These are phyloP conservation scores for Metschnikowia anglica DNA, from an alignment of 805 yeast genomes.

Conservation along the genomic window DNA sequence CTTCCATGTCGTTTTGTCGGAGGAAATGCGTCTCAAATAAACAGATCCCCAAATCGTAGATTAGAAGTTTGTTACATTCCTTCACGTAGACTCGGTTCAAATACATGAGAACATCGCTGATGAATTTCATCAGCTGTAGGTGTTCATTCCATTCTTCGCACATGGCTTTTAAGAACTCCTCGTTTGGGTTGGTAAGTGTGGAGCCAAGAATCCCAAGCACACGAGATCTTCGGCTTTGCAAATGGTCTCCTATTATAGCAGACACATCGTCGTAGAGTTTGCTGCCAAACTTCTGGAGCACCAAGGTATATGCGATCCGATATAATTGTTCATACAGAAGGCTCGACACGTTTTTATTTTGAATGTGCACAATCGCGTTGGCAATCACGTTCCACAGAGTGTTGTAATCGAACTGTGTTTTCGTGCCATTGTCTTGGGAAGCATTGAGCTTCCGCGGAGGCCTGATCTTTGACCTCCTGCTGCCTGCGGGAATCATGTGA, in stretches of 20 bases:
- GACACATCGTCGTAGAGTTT: conserved; percentile 62
- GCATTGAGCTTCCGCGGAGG: conserved; percentile 55
- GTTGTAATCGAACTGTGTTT: conserved; percentile 52
- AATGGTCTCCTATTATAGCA: conserved; percentile 45
- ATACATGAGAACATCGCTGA: conserved; percentile 83
- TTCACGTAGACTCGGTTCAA: conserved; percentile 81
- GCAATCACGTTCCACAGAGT: conserved; percentile 65
- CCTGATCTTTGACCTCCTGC: conserved; percentile 56
- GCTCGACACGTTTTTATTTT: conserved; percentile 65
- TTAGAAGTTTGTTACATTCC: conserved; percentile 59
- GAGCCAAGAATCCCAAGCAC: conserved; percentile 22
- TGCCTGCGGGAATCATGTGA: conserved; percentile 30
- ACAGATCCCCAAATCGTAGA: conserved; percentile 72
- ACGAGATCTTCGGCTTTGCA: conserved; percentile 28
- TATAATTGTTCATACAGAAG: conserved; percentile 82
- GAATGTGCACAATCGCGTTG: conserved; percentile 70
- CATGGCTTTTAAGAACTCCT: conserved; percentile 37
- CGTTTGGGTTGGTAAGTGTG: conserved; percentile 21
- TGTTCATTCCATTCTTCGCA: conserved; percentile 68
- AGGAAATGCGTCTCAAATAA: conserved; percentile 63
- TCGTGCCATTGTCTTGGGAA: conserved; percentile 22
- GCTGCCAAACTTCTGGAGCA: conserved; percentile 66
- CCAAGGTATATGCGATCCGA: conserved; percentile 73
- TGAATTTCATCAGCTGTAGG: conserved; percentile 67
- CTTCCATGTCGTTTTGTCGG: conserved; percentile 44